A percentile compares a stretch with the other conserved stretches of the same genome.
Conservation (phyloP, 805 yeast genomes). For the baker's yeast (Saccharomyces cerevisiae) region DNA sequence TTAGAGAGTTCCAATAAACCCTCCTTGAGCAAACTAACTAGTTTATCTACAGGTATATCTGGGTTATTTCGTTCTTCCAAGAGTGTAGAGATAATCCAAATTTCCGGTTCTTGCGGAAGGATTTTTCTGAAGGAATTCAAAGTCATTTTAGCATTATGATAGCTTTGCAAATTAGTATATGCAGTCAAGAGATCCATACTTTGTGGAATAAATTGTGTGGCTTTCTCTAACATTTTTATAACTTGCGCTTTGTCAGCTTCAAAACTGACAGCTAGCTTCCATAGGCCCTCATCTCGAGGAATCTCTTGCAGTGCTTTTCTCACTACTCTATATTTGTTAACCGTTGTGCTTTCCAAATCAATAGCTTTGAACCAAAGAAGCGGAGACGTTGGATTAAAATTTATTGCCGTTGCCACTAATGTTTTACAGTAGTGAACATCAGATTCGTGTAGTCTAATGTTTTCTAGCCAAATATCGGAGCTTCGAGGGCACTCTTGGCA, state of each 20-base stretch:
- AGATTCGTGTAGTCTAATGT: slow-evolving; percentile 47
- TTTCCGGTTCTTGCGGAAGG: slow-evolving; percentile 38
- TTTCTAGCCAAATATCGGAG: slow-evolving; percentile 80
- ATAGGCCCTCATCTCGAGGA: slow-evolving; percentile 51
- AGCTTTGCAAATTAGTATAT: slow-evolving; percentile 37
- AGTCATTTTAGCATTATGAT: slow-evolving; percentile 43
- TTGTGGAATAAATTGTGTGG: slow-evolving; percentile 59
- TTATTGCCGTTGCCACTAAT: slow-evolving; percentile 59
- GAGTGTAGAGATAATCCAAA: slow-evolving; percentile 67
- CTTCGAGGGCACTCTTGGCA: slow-evolving; percentile 56
- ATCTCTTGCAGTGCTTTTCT: slow-evolving; percentile 63
- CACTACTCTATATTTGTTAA: slow-evolving; percentile 47
- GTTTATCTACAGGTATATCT: slow-evolving; percentile 35
- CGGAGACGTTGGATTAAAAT: slow-evolving; percentile 45
- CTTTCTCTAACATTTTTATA: slow-evolving; percentile 48
- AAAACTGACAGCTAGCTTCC: slow-evolving; percentile 56
- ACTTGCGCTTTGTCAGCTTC: slow-evolving; percentile 49
- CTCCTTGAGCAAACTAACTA: slow-evolving; percentile 20
- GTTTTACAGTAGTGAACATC: slow-evolving; percentile 42
- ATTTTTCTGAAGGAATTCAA: slow-evolving; percentile 54
- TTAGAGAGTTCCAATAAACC: slow-evolving; percentile 42
- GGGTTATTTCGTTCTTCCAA: slow-evolving; percentile 47
- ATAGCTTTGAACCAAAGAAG: slow-evolving; percentile 67
- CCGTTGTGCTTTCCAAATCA: slow-evolving; percentile 51
- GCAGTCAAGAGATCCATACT: slow-evolving; percentile 61